Evolutionary conservation across 2,329 filamentous ascomycete genomes (phyloP).

Genomic region (Neofusicoccum umdonicola): DNA sequence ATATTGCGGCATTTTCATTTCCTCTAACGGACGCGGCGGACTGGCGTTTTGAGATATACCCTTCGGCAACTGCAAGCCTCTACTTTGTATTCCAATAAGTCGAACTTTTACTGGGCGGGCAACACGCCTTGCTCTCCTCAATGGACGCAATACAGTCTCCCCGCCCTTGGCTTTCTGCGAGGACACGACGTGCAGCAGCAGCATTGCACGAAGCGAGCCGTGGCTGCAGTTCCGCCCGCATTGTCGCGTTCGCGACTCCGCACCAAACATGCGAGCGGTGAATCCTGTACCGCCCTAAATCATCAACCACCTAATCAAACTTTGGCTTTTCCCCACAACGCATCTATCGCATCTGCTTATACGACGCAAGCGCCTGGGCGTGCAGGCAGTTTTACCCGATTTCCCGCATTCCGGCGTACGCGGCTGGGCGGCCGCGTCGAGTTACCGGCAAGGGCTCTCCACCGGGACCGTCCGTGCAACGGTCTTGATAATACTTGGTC

Average conservation of each 20-base stretch:
- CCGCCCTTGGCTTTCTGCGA: no score
- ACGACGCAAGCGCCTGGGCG: not conserved
- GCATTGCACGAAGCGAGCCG: not conserved
- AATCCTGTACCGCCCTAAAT: not conserved
- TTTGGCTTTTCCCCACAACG: not conserved
- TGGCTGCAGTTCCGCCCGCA: not conserved
- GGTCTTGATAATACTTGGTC: constrained; percentile 3
- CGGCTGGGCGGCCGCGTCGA: not conserved
- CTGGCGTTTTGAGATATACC: constrained; percentile 12
- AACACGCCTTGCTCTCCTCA: not conserved
- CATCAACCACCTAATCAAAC: constrained; percentile 4
- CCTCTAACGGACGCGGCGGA: not conserved
- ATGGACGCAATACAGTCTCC: not conserved
- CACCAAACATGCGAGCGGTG: not conserved
- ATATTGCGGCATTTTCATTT: constrained; percentile 3
- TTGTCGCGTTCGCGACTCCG: no score
- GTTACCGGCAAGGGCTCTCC: not conserved
- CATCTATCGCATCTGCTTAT: not conserved
- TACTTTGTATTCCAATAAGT: not conserved
- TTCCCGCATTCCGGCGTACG: not conserved
- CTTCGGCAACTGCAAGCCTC: constrained; percentile 1
- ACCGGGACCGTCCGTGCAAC: not conserved
- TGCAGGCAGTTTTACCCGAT: not conserved
- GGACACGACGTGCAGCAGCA: no score
- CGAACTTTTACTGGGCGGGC: not conserved